Percentiles rank a stretch among this genome's conserved stretches.
Conservation (phyloP, 768 basidiomycete genomes). For the Paxillus rubicundulus region DNA sequence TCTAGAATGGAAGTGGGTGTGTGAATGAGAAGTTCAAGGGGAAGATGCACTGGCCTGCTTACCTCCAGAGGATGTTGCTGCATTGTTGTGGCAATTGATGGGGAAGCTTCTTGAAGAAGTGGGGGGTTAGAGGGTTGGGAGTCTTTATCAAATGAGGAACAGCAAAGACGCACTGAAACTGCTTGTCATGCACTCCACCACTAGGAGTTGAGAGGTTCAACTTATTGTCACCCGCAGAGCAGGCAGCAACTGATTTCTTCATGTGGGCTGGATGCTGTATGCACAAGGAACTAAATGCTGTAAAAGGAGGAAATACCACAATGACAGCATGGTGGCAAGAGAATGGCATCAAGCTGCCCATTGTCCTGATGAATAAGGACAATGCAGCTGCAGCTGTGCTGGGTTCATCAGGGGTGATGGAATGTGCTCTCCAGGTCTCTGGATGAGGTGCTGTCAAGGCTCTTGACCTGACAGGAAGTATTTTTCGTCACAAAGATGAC, state of each 20-base stretch:
- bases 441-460: slow-evolving; percentile 24
- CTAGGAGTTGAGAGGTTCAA: slow-evolving; percentile 17
- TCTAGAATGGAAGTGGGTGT: background rate
- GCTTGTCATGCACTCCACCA: background rate
- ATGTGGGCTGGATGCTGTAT: slow-evolving; percentile 37
- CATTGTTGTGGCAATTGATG: too few species aligned
- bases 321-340: slow-evolving; percentile 31
- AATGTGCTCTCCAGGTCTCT: slow-evolving; percentile 22
- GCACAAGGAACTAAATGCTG: slow-evolving; percentile 39
- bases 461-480: slow-evolving; percentile 26
- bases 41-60: too few species aligned
- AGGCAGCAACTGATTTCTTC: slow-evolving; percentile 28
- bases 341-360: slow-evolving; percentile 17
- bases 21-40: too few species aligned
- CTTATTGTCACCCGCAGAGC: slow-evolving; percentile 4
- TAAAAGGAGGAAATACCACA: slow-evolving; percentile 28
- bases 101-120: too few species aligned
- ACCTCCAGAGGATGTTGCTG: too few species aligned
- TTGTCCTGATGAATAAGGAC: slow-evolving; percentile 28
- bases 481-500: slow-evolving; percentile 27
- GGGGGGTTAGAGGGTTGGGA: too few species aligned
- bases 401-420: too few species aligned
- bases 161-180: too few species aligned
- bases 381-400: slow-evolving; percentile 20
- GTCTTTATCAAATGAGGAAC: too few species aligned